Base-by-base conservation (phyloP, 2,329 filamentous ascomycete species). In the Colletotrichum sublineola region DNA sequence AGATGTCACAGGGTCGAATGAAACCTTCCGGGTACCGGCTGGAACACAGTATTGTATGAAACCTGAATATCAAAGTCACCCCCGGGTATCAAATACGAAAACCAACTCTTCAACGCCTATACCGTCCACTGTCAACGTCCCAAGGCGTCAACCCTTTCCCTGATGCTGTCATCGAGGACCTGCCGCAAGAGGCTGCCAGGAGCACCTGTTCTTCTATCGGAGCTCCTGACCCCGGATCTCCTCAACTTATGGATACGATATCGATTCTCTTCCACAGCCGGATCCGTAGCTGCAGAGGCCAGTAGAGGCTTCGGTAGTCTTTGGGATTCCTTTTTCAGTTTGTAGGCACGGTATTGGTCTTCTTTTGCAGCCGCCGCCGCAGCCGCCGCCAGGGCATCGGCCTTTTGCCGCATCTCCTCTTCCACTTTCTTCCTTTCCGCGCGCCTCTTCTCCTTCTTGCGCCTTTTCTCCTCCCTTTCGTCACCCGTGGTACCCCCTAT, bases 401-500 rank as follows among this genome's bases (percentile, higher is more conserved):
- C 56, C 24, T 58, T 65, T 48, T 55, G 60, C 15, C 46, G 66
- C 44, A 42, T 72, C 66, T 69, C 60, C 33, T 61, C 65, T 18
- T 72, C 60, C 24, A 15, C 48, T 14, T 48, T 48, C 46, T 46
- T 53, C 63, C 24, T 68, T 44, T 53, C 46, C 40, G 52, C 58
- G 5, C 53, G 55, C 42, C 31, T 62, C 56, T 67, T 65, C 24
- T 63, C 67, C 40, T 56, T 60, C 29, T 29, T 69, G 31, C 60
- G 63, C 29, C 65, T 76, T 67, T 74, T 77, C 33, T 75, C 75
- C 15, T 74, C 64, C 20, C 76, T 75, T 38, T 76, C 71, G 6
- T 79, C 76, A 3, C 78, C 77, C 70, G 85, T 85, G 70, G 85
- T 85, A 70, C 86, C 83, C n/a, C 57, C 52, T 40, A 42, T 63